Evolutionary conservation across 257 asterid genomes (phyloP).

Genomic region (Pogostemon cablin): DNA sequence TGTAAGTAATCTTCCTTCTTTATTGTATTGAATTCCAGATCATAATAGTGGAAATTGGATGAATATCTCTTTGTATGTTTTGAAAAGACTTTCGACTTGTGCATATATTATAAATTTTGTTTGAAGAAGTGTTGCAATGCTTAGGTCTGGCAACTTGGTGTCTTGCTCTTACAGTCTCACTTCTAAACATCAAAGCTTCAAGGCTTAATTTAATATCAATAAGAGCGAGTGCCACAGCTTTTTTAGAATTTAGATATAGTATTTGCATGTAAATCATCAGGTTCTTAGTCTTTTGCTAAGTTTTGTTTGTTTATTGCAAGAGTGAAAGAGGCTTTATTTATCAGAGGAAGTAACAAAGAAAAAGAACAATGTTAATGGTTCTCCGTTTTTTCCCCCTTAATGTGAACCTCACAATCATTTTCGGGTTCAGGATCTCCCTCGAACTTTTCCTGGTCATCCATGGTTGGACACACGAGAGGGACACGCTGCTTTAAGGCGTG

Average conservation of each 20-base stretch:
- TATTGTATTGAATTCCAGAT: constrained; percentile 6
- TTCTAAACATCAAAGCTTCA: not conserved
- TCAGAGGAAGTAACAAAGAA: not conserved
- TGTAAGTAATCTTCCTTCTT: not conserved
- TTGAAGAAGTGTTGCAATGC: not conserved
- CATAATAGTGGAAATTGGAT: constrained; percentile 2
- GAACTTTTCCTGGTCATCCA: constrained; percentile 98
- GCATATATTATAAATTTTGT: not conserved
- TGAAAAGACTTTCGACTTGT: not conserved
- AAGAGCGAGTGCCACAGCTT: not conserved
- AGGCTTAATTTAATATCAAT: not conserved
- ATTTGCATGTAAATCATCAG: not conserved
- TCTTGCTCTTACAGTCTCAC: not conserved
- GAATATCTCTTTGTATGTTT: not conserved
- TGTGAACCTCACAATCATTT: constrained; percentile 22
- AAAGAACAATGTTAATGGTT: not conserved
- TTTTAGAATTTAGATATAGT: not conserved
- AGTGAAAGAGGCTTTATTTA: not conserved
- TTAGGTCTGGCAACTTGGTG: constrained; percentile 2
- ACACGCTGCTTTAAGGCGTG: constrained; percentile 93
- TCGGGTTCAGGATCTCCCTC: constrained; percentile 84
- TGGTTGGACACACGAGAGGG: constrained; percentile 96
- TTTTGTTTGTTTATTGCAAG: not conserved
- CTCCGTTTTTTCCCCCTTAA: not conserved
- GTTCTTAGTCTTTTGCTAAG: not conserved